Base-by-base conservation (phyloP, 2,329 filamentous ascomycete species). In the Monilinia vaccinii-corymbosi region DNA sequence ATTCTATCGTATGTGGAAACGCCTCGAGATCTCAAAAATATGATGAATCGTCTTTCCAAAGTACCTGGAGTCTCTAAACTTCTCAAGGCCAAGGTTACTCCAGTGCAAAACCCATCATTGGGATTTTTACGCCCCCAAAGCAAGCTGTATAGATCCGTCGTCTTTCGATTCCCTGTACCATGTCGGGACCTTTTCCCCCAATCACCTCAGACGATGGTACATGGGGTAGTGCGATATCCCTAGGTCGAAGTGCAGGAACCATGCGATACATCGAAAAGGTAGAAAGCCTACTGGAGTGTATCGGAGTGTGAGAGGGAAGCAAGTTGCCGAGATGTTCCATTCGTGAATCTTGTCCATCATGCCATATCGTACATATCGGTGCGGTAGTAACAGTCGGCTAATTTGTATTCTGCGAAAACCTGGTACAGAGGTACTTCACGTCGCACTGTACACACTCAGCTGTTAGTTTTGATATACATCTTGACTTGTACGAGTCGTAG, bases 341-440 rank as follows among this genome's bases (percentile, higher is more conserved):
- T 55, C 57, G 48, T 59, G 57, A 55, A 59, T 59, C 57, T 59
- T 59, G 57, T 59, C 50, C 57, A 55, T 53, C 40, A 31, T 59
- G 40, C 50, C 40, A 59, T 55, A 55, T 55, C 28, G 51, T 28
- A 44, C 40, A 55, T 38, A 55, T 53, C 57, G 28, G 40, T 16
- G 57, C 57, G 57, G 57, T 46, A 50, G 57, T 44, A 55, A 59
- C 57, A n/a, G 42, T 59, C 57, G 57, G 48, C 9, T 59, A 55
- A 59, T 59, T 53, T 45, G 23, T 55, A 40, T 59, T 45, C 50
- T 32, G 48, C 57, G 57, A 59, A 52, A 47, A 46, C 31, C 57
- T 31, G 48, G 28, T 47, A 32, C 49, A 53, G 46, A 51, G 56
- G 52, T 32, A 42, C 38, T 46, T 36, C 0, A 18, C 16, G 38